phyloP scores from a whole-genome alignment of 305 asterid species.

The Euphrasia arctica region DNA sequence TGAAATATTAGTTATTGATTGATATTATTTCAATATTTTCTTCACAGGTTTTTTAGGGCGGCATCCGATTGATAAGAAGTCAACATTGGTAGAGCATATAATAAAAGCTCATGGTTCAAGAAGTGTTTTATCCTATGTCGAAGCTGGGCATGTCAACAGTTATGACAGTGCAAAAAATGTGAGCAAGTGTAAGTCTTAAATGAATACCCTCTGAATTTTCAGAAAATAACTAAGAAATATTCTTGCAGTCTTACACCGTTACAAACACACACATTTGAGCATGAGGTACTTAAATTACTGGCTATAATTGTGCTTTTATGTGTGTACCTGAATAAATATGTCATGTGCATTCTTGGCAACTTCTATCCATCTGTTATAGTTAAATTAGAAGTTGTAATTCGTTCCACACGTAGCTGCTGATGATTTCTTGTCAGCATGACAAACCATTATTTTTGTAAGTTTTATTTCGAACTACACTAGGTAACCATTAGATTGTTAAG shows the following conservation, averaged over 20 bases:
- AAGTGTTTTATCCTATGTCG: slow-evolving; percentile 55
- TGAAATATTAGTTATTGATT: slow-evolving; percentile 15
- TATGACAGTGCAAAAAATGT: slow-evolving; percentile 45
- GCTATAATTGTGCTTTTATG: too few relatives aligned
- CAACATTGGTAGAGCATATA: slow-evolving; percentile 47
- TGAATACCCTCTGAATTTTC: slow-evolving; percentile 1
- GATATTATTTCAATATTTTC: slow-evolving; percentile 3
- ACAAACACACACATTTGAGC: too few relatives aligned
- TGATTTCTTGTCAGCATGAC: too few relatives aligned
- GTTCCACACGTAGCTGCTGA: too few relatives aligned
- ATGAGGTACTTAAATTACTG: too few relatives aligned
- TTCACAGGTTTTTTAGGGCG: slow-evolving; percentile 50
- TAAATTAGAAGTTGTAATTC: too few relatives aligned
- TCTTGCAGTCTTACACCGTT: background rate
- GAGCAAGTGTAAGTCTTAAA: slow-evolving; percentile 63
- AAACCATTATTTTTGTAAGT: too few relatives aligned
- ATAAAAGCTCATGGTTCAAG: slow-evolving; percentile 51
- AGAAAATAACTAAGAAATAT: background rate
- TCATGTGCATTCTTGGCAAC: too few relatives aligned
- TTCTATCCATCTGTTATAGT: too few relatives aligned
- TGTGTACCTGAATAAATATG: too few relatives aligned
- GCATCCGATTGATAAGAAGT: slow-evolving; percentile 43
- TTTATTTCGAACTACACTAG: too few relatives aligned
- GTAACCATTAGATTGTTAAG: too few relatives aligned
- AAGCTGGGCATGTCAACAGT: slow-evolving; percentile 56